Conservation (phyloP, 176 grass and related monocot species). For the Pontederia crassipes region DNA sequence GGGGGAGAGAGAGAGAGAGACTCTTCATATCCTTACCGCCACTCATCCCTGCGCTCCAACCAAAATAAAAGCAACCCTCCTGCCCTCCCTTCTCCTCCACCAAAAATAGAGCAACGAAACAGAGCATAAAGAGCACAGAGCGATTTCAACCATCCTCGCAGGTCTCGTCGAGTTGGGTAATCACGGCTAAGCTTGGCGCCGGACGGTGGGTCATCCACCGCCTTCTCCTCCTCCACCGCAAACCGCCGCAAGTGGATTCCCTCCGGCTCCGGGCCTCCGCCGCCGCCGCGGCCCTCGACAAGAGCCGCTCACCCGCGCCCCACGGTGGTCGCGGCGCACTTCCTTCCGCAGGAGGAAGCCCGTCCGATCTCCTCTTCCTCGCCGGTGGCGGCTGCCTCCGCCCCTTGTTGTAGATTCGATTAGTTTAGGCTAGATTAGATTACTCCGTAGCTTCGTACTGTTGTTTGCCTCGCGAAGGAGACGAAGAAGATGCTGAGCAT, state of each 20-base stretch:
- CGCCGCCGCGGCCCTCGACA: neutral
- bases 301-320: neutral
- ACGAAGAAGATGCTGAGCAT: neutral
- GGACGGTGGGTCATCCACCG: slow-evolving; percentile 3
- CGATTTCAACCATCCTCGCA: too few species aligned
- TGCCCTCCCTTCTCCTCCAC: too few species aligned
- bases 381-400: neutral
- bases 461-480: neutral
- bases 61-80: too few species aligned
- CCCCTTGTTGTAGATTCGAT: neutral
- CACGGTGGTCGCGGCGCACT: slow-evolving; percentile 13
- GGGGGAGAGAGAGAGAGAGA: too few species aligned
- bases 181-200: slow-evolving; percentile 6
- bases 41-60: too few species aligned
- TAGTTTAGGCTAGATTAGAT: too few species aligned
- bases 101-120: too few species aligned
- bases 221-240: neutral
- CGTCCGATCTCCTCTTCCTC: slow-evolving; percentile 8
- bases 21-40: too few species aligned
- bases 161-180: neutral
- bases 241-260: slow-evolving; percentile 1
- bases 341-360: slow-evolving; percentile 13
- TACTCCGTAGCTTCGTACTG: too few species aligned
- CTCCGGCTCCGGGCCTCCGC: neutral
- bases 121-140: too few species aligned